Conservation (phyloP, 345 rosid species). For the Melaleuca alternifolia region DNA sequence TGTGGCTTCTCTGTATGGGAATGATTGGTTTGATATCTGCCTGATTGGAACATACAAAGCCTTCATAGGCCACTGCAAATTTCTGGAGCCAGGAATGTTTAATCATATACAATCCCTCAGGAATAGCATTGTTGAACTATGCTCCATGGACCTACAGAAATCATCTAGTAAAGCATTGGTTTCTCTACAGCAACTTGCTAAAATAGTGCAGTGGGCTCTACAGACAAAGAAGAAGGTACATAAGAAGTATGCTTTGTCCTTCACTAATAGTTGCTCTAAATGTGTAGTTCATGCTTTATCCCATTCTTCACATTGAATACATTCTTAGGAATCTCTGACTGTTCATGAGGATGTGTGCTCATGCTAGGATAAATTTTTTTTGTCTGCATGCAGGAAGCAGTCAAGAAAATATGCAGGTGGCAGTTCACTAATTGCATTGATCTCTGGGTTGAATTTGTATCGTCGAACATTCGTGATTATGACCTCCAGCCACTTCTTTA, state of each 20-base stretch:
- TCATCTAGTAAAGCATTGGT: constrained; percentile 48
- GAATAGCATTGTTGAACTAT: constrained; percentile 58
- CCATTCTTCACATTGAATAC: not conserved
- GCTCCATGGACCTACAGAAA: constrained; percentile 74
- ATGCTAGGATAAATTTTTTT: not conserved
- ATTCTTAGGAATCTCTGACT: not conserved
- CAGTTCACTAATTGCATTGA: constrained; percentile 68
- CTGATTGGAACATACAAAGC: constrained; percentile 55
- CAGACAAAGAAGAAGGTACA: constrained; percentile 67
- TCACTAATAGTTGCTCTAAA: not conserved
- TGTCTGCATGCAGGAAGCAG: constrained; percentile 50
- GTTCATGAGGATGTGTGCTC: not conserved
- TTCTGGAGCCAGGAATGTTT: constrained; percentile 32
- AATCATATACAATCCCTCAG: constrained; percentile 40
- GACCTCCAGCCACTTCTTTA: constrained; percentile 67
- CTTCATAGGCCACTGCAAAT: constrained; percentile 54
- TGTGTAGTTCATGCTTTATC: not conserved
- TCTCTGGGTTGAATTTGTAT: constrained; percentile 78
- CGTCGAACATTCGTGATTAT: constrained; percentile 35
- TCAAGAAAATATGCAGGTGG: constrained; percentile 74
- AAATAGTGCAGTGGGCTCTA: constrained; percentile 57
- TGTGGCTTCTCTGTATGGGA: constrained; percentile 42
- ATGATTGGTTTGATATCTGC: constrained; percentile 53
- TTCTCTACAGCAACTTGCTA: constrained; percentile 59
- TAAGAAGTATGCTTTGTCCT: not conserved